Percentiles rank a stretch among this genome's conserved stretches.
Conservation (phyloP, 345 rosid genomes). For the Arabidopsis suecica region DNA sequence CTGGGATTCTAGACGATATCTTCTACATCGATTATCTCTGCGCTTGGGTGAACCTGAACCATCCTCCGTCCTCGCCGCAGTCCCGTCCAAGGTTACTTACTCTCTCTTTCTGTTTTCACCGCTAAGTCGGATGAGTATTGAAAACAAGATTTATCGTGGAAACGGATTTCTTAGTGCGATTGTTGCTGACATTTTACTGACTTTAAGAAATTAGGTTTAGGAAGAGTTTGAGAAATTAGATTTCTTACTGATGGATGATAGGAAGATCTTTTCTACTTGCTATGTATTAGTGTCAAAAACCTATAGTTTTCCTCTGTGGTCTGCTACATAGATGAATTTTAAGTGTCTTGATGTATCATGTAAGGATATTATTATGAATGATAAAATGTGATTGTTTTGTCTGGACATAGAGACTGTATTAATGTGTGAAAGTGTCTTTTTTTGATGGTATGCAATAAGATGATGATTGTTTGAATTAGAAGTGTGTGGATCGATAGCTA, state of each 20-base stretch:
- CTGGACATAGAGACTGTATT: no score
- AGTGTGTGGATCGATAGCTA: neutral
- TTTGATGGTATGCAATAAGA: no score
- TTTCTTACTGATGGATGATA: conserved; percentile 6
- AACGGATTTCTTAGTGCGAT: neutral
- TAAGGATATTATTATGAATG: no score
- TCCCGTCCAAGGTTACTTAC: conserved; percentile 70
- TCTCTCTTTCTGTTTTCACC: neutral
- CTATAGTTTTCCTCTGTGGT: neutral
- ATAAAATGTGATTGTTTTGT: no score
- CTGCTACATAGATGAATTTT: neutral
- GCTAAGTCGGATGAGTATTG: neutral
- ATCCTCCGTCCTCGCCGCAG: conserved; percentile 71
- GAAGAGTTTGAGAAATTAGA: neutral
- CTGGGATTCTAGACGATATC: conserved; percentile 65
- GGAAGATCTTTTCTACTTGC: neutral
- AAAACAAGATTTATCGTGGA: neutral
- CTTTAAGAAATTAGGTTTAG: conserved; percentile 20
- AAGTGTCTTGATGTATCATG: neutral
- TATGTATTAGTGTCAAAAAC: neutral
- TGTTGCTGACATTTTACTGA: conserved; percentile 3
- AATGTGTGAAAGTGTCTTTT: no score
- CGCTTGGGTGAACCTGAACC: conserved; percentile 92
- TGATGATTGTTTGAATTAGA: neutral
- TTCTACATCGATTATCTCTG: conserved; percentile 80